These are phyloP conservation scores for Marsdenia floribunda DNA, from an alignment of 257 asterid species.

Conservation along the genomic window DNA sequence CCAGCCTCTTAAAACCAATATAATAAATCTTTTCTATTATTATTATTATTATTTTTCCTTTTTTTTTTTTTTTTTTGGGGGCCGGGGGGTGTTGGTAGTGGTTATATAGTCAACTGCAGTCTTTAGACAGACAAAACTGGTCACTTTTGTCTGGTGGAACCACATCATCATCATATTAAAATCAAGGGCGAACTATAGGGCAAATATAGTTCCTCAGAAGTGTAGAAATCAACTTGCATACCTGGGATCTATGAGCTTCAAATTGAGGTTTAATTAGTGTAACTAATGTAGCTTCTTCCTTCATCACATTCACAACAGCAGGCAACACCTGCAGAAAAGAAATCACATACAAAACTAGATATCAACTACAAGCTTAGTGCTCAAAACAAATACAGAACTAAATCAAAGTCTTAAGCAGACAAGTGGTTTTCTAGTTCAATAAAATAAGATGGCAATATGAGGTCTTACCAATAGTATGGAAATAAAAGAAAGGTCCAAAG, in stretches of 20 bases:
- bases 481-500: slow-evolving; percentile 95
- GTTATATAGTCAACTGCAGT: too few relatives aligned
- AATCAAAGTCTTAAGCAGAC: background rate
- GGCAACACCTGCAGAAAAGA: slow-evolving; percentile 73
- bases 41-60: too few relatives aligned
- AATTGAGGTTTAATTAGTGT: slow-evolving; percentile 94
- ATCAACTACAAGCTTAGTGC: background rate
- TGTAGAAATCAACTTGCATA: slow-evolving; percentile 22
- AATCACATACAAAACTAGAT: slow-evolving; percentile 1
- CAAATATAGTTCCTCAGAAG: background rate
- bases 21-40: background rate
- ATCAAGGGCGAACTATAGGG: too few relatives aligned
- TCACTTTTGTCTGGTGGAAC: background rate
- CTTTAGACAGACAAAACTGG: background rate
- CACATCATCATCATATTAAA: background rate
- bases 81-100: too few relatives aligned
- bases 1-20: background rate
- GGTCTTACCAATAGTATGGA: slow-evolving; percentile 74
- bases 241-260: slow-evolving; percentile 93
- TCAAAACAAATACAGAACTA: background rate
- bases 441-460: slow-evolving; percentile 2
- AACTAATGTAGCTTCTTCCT: slow-evolving; percentile 61
- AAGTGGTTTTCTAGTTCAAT: background rate
- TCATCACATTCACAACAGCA: slow-evolving; percentile 78
- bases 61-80: too few relatives aligned